Evolutionary conservation across 2,329 filamentous ascomycete species (phyloP), one percentile per base, ranked within the genome.

Genomic region (Neoarthrinium moseri): DNA sequence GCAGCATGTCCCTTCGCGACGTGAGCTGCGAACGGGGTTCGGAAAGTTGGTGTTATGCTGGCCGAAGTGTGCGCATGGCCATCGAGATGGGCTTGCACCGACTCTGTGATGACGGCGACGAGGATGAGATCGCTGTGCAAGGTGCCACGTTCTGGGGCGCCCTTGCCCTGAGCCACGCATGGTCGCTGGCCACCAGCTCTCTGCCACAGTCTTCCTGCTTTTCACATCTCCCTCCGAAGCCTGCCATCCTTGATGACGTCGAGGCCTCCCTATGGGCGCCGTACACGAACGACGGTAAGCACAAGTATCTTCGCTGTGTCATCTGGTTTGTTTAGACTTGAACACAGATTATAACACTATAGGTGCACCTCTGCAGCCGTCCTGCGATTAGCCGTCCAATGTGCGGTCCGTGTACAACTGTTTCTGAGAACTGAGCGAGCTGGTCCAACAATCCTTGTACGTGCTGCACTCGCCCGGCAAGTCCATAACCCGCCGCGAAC

Each of bases 1-100:
- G 85, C 5, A 79, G 91, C 55, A 87, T 91, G 84, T 84, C 84
- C 5, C 82, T 89, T 51, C 72, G 86, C 33, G 86, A 91, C 66
- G 84, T 83, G 3, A 89, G 85, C 57, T 84, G 81, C 51, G 86
- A 86, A 1, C 75, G 86, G 26, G 84, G 89, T 56, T 87, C 83
- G 23, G 81, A 85, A 52, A 87, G 85, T 41, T 89, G 86, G 73
- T 86, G 81, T 47, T 86, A 87, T 52, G 81, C 83, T 3, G 86
- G 86, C 1, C 81, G 88, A 60, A 88, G 84, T 56, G 81, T 89
- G 47, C 78, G 84, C 4, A 75, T 90, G 51, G 85, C 84, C 23
- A 72, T 89, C 29, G 87, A 89, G 60, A 82, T 89, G 72, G 84
- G 84, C 1, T 63, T 89, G 36, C 84, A 89, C 58, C 70, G 80